Percentiles rank a stretch among this genome's conserved stretches.
Conservation (phyloP, 2,329 filamentous ascomycete species). For the Talaromyces funiculosus region DNA sequence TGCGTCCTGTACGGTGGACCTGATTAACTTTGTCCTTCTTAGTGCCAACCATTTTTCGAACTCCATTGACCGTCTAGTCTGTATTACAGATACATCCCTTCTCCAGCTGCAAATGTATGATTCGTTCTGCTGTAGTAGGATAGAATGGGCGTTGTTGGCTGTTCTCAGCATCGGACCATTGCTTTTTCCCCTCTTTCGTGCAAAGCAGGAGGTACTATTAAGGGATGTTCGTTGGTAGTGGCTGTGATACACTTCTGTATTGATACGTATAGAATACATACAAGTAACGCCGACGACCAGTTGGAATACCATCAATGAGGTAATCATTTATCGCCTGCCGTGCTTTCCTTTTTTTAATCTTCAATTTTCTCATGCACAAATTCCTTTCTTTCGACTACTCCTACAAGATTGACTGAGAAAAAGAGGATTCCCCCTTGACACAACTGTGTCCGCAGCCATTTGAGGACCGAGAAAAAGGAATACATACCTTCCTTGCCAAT, state of each 20-base stretch:
- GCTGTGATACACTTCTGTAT: background rate
- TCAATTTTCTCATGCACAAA: background rate
- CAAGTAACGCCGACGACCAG: background rate
- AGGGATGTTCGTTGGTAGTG: background rate
- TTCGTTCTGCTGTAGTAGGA: background rate
- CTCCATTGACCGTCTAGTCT: background rate
- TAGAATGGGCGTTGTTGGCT: background rate
- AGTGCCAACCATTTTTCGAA: background rate
- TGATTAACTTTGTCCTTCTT: background rate
- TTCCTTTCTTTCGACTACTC: background rate
- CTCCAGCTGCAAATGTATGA: background rate
- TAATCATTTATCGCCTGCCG: constrained; percentile 8
- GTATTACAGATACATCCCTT: background rate
- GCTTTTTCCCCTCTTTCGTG: background rate
- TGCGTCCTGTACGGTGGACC: background rate
- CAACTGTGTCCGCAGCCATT: background rate
- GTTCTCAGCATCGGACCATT: background rate
- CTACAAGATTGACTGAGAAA: background rate
- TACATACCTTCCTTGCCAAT: constrained; percentile 1
- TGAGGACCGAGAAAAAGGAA: background rate
- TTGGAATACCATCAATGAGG: constrained; percentile 8
- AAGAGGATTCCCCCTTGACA: background rate
- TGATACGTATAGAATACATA: background rate
- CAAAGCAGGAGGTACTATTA: background rate
- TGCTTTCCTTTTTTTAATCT: background rate